phyloP scores from a whole-genome alignment of 768 basidiomycete species.

The Xerocomellus intermedius region DNA sequence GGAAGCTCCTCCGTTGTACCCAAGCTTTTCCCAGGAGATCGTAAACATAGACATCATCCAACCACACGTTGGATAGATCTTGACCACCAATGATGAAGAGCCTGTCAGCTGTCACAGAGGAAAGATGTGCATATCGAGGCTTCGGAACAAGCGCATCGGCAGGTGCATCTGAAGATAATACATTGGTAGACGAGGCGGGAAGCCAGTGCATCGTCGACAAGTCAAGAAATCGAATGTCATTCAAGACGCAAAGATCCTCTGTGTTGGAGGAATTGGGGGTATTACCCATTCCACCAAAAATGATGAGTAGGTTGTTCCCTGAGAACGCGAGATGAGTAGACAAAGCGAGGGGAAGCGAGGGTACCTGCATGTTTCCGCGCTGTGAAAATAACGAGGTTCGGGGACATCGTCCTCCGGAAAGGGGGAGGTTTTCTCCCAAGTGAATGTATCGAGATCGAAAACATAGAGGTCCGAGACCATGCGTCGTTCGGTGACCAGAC shows the following conservation, averaged over 20 bases:
- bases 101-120: slow-evolving; percentile 77
- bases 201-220: slow-evolving; percentile 71
- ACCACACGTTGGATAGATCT: slow-evolving; percentile 89
- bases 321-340: slow-evolving; percentile 17
- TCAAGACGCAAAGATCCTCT: slow-evolving; percentile 87
- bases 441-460: slow-evolving; percentile 79
- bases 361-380: slow-evolving; percentile 73
- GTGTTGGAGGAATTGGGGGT: slow-evolving; percentile 64
- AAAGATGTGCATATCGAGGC: slow-evolving; percentile 93
- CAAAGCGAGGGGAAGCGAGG: neutral
- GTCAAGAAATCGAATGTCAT: slow-evolving; percentile 90
- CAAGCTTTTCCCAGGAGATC: slow-evolving; percentile 73
- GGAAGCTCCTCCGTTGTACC: slow-evolving; percentile 78
- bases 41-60: slow-evolving; percentile 90
- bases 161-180: slow-evolving; percentile 34
- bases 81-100: slow-evolving; percentile 95
- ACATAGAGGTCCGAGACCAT: slow-evolving; percentile 91
- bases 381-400: slow-evolving; percentile 91
- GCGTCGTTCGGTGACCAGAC: slow-evolving; percentile 78
- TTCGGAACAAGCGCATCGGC: slow-evolving; percentile 62
- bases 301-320: slow-evolving; percentile 86
- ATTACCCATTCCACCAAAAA: slow-evolving; percentile 96
- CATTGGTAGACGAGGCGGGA: slow-evolving; percentile 37
- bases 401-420: slow-evolving; percentile 70
- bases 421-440: slow-evolving; percentile 71